Base-by-base conservation (phyloP, 2,329 filamentous ascomycete genomes). In the Dactylellina drechsleri region DNA sequence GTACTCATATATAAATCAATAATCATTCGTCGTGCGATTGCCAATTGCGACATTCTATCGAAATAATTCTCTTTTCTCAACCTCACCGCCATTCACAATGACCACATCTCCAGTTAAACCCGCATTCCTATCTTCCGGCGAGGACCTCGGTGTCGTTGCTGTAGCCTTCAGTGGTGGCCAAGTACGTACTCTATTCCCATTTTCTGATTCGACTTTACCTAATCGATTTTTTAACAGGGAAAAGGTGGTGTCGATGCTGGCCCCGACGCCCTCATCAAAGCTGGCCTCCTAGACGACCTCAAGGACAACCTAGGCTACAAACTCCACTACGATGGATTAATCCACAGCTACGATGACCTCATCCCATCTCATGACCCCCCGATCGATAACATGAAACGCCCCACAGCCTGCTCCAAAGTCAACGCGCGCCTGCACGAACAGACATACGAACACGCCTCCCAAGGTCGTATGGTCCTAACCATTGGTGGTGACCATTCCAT, bases 81-180 rank as follows among this genome's bases (percentile, higher is more conserved):
- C 23, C 18, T 59, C 26, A 16, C 20, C 26, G 12, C 20, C 41
- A 54, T 23, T 20, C 26, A 61, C 23, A 41, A 86, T 85, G 40
- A 83, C 83, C 66, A 86, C 87, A 36, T 85, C 87, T 2, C 87
- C 87, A 5, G 85, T 89, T 76, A 81, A 84, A 57, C 86, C 88
- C 75, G 93, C 91, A 81, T 98, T 97, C 84, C 90, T 98, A 79
- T 86, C 90, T 77, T 86, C 90, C 81, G 87, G 89, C 36, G 86
- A 91, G 80, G 90, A 98, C 80, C 86, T 99, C 77, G 95, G 94
- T 77, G 87, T 99, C 67, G 92, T 98, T 43, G 93, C 94, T 58
- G 95, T 98, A 43, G 94, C 94, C 77, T 99, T 98, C 85, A 96
- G 93, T 64, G 94, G 94, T 78, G 95, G 95, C 68, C 95, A 97